Conservation (phyloP, 371 early-diverging fungal genomes). For the Apophysomyces variabilis region DNA sequence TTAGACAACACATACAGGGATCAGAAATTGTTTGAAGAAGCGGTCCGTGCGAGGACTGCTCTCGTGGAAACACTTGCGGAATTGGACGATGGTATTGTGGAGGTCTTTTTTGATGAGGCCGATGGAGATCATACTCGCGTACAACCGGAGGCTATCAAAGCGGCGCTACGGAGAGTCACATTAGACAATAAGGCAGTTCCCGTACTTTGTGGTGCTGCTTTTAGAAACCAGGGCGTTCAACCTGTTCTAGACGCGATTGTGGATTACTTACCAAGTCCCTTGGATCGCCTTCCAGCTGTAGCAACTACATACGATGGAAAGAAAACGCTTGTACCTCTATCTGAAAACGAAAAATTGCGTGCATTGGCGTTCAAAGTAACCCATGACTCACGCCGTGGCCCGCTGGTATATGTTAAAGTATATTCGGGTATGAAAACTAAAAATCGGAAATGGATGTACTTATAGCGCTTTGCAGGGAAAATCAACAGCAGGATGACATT, state of each 20-base stretch:
- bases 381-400: conserved; percentile 83
- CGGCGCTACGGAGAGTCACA: conserved; percentile 77
- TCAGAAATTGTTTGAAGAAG: conserved; percentile 47
- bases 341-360: conserved; percentile 63
- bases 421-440: conserved; percentile 71
- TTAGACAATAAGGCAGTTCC: conserved; percentile 74
- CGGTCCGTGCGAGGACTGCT: conserved; percentile 57
- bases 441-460: conserved; percentile 7
- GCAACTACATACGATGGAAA: conserved; percentile 51
- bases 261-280: conserved; percentile 88
- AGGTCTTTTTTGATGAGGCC: conserved; percentile 73
- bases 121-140: conserved; percentile 73
- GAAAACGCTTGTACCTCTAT: conserved; percentile 33
- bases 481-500: conserved; percentile 71
- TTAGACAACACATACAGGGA: conserved; percentile 21
- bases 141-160: conserved; percentile 59
- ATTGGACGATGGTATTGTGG: conserved; percentile 85
- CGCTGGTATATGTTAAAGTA: conserved; percentile 92
- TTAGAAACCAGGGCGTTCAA: conserved; percentile 90
- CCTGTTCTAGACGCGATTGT: conserved; percentile 89
- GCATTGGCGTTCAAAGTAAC: conserved; percentile 96
- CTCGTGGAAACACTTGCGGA: conserved; percentile 88
- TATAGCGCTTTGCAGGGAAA: conserved; percentile 38
- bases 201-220: conserved; percentile 91
- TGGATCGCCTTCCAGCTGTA: conserved; percentile 68